Base-by-base conservation (phyloP, 2,329 filamentous ascomycete genomes). In the Xylaria multiplex region DNA sequence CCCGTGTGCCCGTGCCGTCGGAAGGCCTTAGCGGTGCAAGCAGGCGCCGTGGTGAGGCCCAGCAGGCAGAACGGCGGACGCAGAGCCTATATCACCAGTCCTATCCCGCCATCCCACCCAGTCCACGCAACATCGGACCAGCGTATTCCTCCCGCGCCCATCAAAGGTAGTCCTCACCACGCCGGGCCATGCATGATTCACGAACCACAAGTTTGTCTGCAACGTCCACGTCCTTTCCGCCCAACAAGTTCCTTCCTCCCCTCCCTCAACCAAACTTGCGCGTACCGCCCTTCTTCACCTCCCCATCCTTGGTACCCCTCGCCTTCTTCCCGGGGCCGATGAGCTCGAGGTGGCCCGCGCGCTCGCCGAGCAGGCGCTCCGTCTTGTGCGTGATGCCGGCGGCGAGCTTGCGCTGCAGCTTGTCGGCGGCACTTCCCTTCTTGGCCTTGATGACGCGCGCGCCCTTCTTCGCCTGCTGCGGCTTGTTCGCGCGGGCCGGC, bases 261-360 rank as follows among this genome's bases (percentile, higher is more conserved):
- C 24, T 8, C 30, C 22, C 24, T 82, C 82, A 87, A 62, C 85
- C 85, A 78, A 86, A 88, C 79, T 85, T 86, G 77, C 82, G 82
- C 16, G 81, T 83, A 5, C 85, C 85, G 37, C 84, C 85, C 79
- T 82, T 75, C 14, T 70, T 74, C 37, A 13, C 58, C 19, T 49
- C 45, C 76, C 81, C 74, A 2, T 73, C 73, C 45, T 70, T 73
- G 24, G 65, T 67, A 55, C 76, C 76, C 84, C 69, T 55, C 7
- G 64, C 71, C 67, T 71, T 86, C 77, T 86, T 85, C 9, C 83
- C 73, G 24, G 72, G 70, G 4, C 75, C 86, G 67, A 88, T 86
- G 69, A 88, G 74, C 79, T 89, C 86, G 27, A 89, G 77, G 65
- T 89, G 86, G 0, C 86, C 86, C 5, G 85, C 86, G 8, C 86